These are phyloP conservation scores for Colletotrichum tropicale DNA, from an alignment of 2,329 filamentous ascomycete species.

Conservation along the genomic window DNA sequence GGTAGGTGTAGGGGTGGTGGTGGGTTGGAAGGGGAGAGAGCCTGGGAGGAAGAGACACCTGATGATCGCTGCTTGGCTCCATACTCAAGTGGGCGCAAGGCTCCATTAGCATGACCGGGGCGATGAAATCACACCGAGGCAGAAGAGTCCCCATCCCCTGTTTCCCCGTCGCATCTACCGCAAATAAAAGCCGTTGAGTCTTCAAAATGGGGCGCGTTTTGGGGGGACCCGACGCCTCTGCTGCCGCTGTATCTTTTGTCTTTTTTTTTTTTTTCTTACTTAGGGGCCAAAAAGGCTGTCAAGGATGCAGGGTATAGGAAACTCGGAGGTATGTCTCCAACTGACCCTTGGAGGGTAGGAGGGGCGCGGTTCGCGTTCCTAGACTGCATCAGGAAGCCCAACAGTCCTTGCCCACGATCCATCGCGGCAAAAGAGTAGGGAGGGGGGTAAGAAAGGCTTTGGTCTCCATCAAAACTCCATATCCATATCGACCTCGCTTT, in stretches of 20 bases:
- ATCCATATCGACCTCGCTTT: neutral
- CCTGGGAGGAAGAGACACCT: neutral
- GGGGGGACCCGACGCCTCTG: neutral
- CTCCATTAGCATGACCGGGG: neutral
- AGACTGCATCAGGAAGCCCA: constrained; percentile 15
- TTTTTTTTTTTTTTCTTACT: neutral
- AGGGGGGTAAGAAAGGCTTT: neutral
- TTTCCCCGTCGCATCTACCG: neutral
- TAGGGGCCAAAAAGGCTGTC: neutral
- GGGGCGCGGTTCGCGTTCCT: neutral
- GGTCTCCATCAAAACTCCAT: neutral
- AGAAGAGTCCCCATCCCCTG: neutral
- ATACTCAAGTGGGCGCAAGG: neutral
- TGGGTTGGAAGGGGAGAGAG: neutral
- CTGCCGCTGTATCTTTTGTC: neutral
- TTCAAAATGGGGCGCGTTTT: neutral
- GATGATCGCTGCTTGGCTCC: neutral
- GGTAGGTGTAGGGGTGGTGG: neutral
- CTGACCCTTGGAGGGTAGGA: neutral
- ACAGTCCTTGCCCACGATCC: neutral
- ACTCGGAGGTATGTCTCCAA: neutral
- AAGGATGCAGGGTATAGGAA: neutral
- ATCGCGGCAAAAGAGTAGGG: neutral
- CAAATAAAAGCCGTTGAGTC: constrained; percentile 11
- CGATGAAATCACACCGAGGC: neutral